phyloP scores from a whole-genome alignment of 192 early-diverging fungal genomes.

The Linnemannia schmuckeri region DNA sequence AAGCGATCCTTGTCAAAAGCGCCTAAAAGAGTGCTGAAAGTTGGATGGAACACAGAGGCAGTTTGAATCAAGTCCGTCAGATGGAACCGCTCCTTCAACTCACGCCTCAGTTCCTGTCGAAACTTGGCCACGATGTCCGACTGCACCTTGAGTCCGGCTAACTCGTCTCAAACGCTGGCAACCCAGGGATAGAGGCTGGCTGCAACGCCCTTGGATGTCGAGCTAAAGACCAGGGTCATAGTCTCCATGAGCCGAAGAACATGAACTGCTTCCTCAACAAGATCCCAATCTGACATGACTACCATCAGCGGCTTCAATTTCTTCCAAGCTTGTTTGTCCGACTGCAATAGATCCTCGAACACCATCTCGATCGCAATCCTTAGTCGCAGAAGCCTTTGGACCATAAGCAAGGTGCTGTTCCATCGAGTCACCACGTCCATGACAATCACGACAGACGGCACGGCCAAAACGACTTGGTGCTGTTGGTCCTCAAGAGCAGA shows the following conservation, averaged over 20 bases:
- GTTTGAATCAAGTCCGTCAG: not conserved
- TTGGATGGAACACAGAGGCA: constrained; percentile 7
- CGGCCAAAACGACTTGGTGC: too few species aligned
- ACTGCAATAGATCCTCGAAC: not conserved
- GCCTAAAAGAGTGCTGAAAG: not conserved
- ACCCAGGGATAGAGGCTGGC: constrained; percentile 17
- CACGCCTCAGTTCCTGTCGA: not conserved
- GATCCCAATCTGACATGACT: not conserved
- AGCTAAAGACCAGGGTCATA: constrained; percentile 12
- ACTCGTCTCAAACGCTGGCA: constrained; percentile 3
- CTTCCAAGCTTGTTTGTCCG: not conserved
- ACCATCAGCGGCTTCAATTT: constrained; percentile 8
- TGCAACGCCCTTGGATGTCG: constrained; percentile 1
- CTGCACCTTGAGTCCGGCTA: not conserved
- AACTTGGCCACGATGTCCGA: not conserved
- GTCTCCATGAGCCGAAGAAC: not conserved
- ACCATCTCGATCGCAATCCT: not conserved
- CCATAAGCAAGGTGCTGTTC: constrained; percentile 16
- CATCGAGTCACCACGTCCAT: constrained; percentile 21
- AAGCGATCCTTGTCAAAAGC: not conserved
- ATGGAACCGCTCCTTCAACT: not conserved
- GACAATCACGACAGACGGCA: not conserved
- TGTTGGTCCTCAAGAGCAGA: not conserved
- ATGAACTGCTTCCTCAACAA: not conserved
- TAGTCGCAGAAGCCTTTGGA: not conserved